Percentiles rank a stretch among this genome's conserved stretches.
These are phyloP conservation scores for Pseudocohnilembus persalinus DNA, from an alignment of 169 alveolate species.

Conservation along the genomic window DNA sequence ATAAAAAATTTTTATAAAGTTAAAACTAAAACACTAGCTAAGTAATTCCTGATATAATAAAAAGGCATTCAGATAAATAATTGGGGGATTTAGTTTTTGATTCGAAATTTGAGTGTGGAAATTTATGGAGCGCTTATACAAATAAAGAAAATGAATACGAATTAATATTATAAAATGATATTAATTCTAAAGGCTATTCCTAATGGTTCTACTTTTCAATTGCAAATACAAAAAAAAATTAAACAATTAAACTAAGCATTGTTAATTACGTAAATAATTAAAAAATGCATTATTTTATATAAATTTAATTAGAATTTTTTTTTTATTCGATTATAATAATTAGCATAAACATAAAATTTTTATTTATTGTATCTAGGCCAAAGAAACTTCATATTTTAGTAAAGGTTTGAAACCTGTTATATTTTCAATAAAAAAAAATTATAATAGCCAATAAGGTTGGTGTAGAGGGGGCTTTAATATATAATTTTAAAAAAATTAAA, in stretches of 20 bases:
- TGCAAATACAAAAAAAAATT: not conserved
- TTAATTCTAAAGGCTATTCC: slow-evolving; percentile 7
- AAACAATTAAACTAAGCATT: not conserved
- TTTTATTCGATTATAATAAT: not conserved
- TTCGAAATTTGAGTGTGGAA: slow-evolving; percentile 20
- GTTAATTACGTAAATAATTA: not conserved
- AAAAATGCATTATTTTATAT: not conserved
- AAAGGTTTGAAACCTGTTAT: not conserved
- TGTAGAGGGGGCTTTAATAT: too few relatives aligned
- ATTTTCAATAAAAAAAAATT: slow-evolving; percentile 2
- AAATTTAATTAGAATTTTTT: too few relatives aligned
- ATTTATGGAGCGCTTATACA: slow-evolving; percentile 2
- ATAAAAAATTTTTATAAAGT: too few relatives aligned
- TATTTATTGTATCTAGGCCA: not conserved
- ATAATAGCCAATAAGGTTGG: not conserved
- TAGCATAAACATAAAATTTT: slow-evolving; percentile 2
- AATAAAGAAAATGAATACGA: slow-evolving; percentile 16
- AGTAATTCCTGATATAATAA: not conserved
- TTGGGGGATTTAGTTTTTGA: slow-evolving; percentile 4
- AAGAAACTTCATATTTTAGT: not conserved
- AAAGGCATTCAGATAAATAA: not conserved
- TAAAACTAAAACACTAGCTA: not conserved
- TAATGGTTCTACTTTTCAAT: slow-evolving; percentile 3
- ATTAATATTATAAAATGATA: slow-evolving; percentile 5
- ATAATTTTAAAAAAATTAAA: not conserved